Evolutionary conservation across 805 yeast genomes (phyloP).

Genomic region (Kluyveromyces dobzhanskii): DNA sequence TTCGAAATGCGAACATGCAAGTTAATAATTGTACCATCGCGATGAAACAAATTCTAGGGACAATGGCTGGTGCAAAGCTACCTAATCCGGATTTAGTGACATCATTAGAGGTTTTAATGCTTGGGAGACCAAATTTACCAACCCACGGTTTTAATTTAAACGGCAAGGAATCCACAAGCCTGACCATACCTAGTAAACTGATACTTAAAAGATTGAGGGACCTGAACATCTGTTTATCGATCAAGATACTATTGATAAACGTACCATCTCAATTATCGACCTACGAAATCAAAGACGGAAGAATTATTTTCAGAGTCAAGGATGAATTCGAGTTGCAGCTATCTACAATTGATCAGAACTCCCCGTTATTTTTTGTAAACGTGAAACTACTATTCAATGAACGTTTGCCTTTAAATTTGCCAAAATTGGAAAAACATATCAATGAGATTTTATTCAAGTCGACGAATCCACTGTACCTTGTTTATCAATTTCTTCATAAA

Average conservation of each 20-base stretch:
- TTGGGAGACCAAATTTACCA: slow-evolving; percentile 70
- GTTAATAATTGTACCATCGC: slow-evolving; percentile 58
- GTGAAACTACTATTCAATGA: slow-evolving; percentile 50
- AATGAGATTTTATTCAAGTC: slow-evolving; percentile 27
- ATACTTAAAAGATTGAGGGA: slow-evolving; percentile 55
- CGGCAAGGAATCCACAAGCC: slow-evolving; percentile 15
- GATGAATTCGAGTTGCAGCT: slow-evolving; percentile 67
- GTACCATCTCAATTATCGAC: slow-evolving; percentile 59
- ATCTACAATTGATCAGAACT: slow-evolving; percentile 60
- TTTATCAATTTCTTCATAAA: slow-evolving; percentile 27
- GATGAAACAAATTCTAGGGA: slow-evolving; percentile 48
- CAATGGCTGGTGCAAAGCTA: slow-evolving; percentile 78
- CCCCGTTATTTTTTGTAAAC: slow-evolving; percentile 73
- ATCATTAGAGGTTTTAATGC: slow-evolving; percentile 72
- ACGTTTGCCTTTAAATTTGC: slow-evolving; percentile 21
- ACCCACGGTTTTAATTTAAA: slow-evolving; percentile 46
- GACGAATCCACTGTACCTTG: slow-evolving; percentile 19
- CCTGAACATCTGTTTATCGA: slow-evolving; percentile 63
- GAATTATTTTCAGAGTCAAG: slow-evolving; percentile 55
- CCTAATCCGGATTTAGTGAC: slow-evolving; percentile 89
- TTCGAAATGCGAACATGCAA: slow-evolving; percentile 66
- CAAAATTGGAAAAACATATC: slow-evolving; percentile 24
- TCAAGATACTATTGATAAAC: slow-evolving; percentile 62
- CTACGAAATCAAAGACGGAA: slow-evolving; percentile 66
- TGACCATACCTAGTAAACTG: slow-evolving; percentile 41